Evolutionary conservation across 2,329 filamentous ascomycete genomes (phyloP), one percentile per base, ranked within the genome.

Genomic region (Beauveria australis): DNA sequence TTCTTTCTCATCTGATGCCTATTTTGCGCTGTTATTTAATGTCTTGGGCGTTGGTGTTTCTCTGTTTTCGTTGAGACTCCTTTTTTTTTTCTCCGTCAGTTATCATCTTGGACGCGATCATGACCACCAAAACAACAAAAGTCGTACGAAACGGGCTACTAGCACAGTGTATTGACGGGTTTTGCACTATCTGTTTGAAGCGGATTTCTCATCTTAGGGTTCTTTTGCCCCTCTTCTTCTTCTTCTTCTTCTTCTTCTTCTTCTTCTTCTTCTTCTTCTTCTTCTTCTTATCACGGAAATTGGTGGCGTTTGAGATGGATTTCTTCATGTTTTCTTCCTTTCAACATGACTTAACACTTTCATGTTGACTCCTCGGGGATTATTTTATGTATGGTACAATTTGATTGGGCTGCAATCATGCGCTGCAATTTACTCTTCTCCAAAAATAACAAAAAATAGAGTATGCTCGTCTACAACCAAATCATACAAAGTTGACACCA

Each of bases 361-460:
- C 14, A 40, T 28, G 14, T 44, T 18, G 26, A 46, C 24, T 28
- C 6, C n/a, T 46, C 43, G 30, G 44, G 44, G 22, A 6, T 18
- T 16, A 16, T 57, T 37, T 37, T 59, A 51, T 28, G 46, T 59
- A 59, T 59, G 47, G 48, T 59, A 59, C 56, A 59, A 59, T 43
- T 53, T 53, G 56, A 47, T 26, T 26, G 19, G n/a, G 48, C 48
- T 47, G 48, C 48, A 46, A 22, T 30, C 9, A n/a, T 37, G 5
- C n/a, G 19, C 22, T 40, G 30, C 43, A 57, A 19, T 30, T 16
- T 37, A 40, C 54, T 40, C 16, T 40, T 26, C 26, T 18, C 3
- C 10, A 5, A 30, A 26, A 33, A n/a, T 19, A 19, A 14, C 6
- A 28, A 37, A 37, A 37, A 37, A 30, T 12, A 37, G 14, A 37